These are phyloP conservation scores for Penicillium brevicompactum DNA, from an alignment of 2,329 filamentous ascomycete species.

Conservation along the genomic window DNA sequence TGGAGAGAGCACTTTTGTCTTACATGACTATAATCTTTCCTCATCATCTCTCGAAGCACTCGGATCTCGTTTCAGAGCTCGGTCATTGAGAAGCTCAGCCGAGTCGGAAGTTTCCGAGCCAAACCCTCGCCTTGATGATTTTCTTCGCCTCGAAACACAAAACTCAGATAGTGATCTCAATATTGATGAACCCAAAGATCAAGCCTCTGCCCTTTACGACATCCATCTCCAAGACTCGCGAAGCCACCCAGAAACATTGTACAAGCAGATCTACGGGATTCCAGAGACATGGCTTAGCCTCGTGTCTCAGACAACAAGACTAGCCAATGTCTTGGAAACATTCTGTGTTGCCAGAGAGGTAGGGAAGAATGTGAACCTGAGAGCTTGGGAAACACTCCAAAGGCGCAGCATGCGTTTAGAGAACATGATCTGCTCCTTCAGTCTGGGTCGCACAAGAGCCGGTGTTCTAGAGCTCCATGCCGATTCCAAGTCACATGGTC, in stretches of 20 bases:
- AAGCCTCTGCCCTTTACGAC: constrained; percentile 34
- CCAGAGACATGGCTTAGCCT: constrained; percentile 49
- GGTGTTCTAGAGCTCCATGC: constrained; percentile 9
- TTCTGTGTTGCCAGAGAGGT: constrained; percentile 23
- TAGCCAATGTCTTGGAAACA: constrained; percentile 42
- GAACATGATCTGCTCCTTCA: constrained; percentile 39
- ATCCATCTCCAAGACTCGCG: constrained; percentile 44
- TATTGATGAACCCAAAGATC: constrained; percentile 41
- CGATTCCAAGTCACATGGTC: constrained; percentile 22
- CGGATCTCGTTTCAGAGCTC: constrained; percentile 8
- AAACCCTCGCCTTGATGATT: constrained; percentile 41
- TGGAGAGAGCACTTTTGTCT: constrained; percentile 37
- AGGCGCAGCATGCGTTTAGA: constrained; percentile 31
- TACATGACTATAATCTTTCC: constrained; percentile 31
- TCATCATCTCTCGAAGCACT: constrained; percentile 24
- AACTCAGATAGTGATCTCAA: constrained; percentile 42
- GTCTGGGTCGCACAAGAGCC: constrained; percentile 17
- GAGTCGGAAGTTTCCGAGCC: constrained; percentile 14
- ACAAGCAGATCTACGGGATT: constrained; percentile 47
- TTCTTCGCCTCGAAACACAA: constrained; percentile 39
- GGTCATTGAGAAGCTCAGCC: constrained; percentile 1
- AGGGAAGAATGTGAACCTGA: constrained; percentile 14
- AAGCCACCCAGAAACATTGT: constrained; percentile 37
- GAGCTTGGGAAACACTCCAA: constrained; percentile 32
- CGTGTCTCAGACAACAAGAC: constrained; percentile 47